These are phyloP conservation scores for Erigeron philadelphicus DNA, from an alignment of 140 eudicot genomes.

Conservation along the genomic window DNA sequence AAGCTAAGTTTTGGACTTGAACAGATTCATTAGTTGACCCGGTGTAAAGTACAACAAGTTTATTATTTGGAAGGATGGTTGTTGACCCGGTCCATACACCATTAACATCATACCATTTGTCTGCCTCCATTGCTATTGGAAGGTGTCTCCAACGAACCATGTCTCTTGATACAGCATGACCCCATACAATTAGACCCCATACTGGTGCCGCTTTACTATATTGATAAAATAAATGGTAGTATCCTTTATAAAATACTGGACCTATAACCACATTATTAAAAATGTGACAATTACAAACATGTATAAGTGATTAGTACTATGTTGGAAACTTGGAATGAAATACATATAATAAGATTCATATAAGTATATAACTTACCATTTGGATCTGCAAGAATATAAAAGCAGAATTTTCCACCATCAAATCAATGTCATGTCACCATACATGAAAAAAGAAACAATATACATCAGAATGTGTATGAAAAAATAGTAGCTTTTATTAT, in stretches of 20 bases:
- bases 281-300: not conserved
- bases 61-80: constrained; percentile 63
- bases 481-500: too few relatives aligned
- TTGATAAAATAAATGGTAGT: constrained; percentile 88
- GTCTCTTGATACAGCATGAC: constrained; percentile 78
- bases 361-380: constrained; percentile 49
- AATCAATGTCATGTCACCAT: constrained; percentile 15
- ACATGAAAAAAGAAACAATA: not conserved
- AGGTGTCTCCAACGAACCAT: constrained; percentile 76
- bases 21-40: constrained; percentile 67
- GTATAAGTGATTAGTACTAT: not conserved
- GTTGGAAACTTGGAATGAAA: not conserved
- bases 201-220: constrained; percentile 64
- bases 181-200: constrained; percentile 92
- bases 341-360: not conserved
- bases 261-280: constrained; percentile 30
- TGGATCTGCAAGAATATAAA: constrained; percentile 53
- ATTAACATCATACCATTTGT: constrained; percentile 70
- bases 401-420: constrained; percentile 15
- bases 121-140: constrained; percentile 64
- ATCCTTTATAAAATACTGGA: constrained; percentile 68
- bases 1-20: constrained; percentile 75
- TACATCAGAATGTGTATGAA: constrained; percentile 4
- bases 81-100: constrained; percentile 97
- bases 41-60: constrained; percentile 66